Base-by-base conservation (phyloP, 106 monocot genomes). In the Dendrobium officinale region DNA sequence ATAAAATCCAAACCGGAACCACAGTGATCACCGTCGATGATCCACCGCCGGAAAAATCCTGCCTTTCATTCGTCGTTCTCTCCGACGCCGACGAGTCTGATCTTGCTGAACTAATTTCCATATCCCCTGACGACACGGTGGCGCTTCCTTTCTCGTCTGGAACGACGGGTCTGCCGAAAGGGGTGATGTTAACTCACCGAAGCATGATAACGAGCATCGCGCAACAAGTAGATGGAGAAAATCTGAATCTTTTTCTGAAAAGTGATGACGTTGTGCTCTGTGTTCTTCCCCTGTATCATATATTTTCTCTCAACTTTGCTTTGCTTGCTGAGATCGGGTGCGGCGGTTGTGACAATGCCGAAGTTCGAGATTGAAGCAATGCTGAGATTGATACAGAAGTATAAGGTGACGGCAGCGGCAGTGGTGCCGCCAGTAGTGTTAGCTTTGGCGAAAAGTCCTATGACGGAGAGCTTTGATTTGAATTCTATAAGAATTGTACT, bases 351-450 rank as follows among this genome's bases (percentile, higher is more conserved):
- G 29, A 29, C 29, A 29, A 29, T 29, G 29, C 31, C 31, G 31
- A 31, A 31, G 31, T 31, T 31, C 31, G 31, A 31, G 31, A 31
- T 31, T 1, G 31, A 31, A 31, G 31, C 31, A 31, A 31, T 31
- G 31, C 1, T 31, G 31, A 77, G 76, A 42, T 80, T 85, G 44
- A 92, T 97, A 2, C 51, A 87, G 90, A 77, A 58, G 84, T 81
- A 89, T 80, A 75, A 77, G 27, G 90, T 97, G 54, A 85, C 93
- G 33, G 81, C 92, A 27, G 89, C 94, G 15, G 85, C 92, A 51
- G 94, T 94, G 24, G 96, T 97, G 83, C 96, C 96, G 75, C 96
- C 94, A 59, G 78, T 97, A 19, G 96, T 97, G 66, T 82, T 97
- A 49, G 83, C 93, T 42, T 81, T 97, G 77, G 92, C 94, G 13